phyloP scores from a whole-genome alignment of 2,329 filamentous ascomycete genomes.

The Rhexocercosporidium sp. region DNA sequence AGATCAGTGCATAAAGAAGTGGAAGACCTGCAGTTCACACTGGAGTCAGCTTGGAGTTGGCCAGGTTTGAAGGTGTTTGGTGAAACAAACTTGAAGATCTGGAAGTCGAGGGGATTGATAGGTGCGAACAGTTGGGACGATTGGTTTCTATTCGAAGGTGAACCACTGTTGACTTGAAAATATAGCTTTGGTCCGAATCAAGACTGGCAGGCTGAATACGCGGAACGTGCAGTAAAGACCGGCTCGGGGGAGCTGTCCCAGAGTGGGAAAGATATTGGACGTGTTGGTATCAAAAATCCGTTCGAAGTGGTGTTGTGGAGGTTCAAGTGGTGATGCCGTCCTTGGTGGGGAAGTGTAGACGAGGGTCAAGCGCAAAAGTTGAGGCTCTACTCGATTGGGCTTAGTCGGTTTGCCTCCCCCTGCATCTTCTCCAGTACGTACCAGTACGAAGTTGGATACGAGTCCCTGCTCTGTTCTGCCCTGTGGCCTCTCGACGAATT shows the following conservation, averaged over 20 bases:
- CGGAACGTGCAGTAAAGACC: not conserved
- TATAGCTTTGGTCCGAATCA: not conserved
- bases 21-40: not conserved
- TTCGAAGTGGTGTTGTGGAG: slow-evolving; percentile 3
- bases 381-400: slow-evolving; percentile 9
- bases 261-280: not conserved
- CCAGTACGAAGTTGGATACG: not conserved
- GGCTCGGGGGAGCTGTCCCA: not conserved
- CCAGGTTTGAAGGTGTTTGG: slow-evolving; percentile 14
- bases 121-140: slow-evolving; percentile 8
- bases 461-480: not conserved
- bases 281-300: not conserved
- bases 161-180: slow-evolving; percentile 11
- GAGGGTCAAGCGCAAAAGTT: slow-evolving; percentile 4
- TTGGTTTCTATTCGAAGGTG: slow-evolving; percentile 6
- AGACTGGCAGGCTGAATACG: not conserved
- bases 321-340: slow-evolving; percentile 3
- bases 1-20: slow-evolving; percentile 1
- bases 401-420: not conserved
- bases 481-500: not conserved
- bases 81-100: slow-evolving; percentile 23
- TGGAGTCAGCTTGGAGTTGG: slow-evolving; percentile 18
- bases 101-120: not conserved
- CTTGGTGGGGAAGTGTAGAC: slow-evolving; percentile 4
- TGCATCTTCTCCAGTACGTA: not conserved